Percentiles rank a stretch among this genome's conserved stretches.
Conservation (phyloP, 2,329 filamentous ascomycete genomes). For the Phaeosphaeriaceae sp. region DNA sequence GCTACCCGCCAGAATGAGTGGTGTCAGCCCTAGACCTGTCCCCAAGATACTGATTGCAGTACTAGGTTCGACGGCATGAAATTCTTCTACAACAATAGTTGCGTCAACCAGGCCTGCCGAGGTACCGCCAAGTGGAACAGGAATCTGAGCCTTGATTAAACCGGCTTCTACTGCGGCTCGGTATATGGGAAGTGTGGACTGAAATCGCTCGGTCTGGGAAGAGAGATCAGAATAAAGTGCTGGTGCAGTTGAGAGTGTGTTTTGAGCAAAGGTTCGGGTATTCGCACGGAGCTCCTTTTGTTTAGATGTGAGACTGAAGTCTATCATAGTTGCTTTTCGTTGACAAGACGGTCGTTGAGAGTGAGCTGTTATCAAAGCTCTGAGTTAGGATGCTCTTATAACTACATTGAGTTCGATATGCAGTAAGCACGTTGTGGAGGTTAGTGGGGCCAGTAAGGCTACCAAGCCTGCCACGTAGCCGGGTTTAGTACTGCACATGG, state of each 20-base stretch:
- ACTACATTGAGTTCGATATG: not conserved
- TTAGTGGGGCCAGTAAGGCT: not conserved
- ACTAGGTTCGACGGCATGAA: constrained; percentile 59
- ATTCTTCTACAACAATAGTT: constrained; percentile 60
- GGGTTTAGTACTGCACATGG: not conserved
- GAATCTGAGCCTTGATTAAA: constrained; percentile 57
- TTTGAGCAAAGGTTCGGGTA: constrained; percentile 18
- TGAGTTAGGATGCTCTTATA: not conserved
- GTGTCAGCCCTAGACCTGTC: constrained; percentile 60
- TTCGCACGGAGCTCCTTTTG: constrained; percentile 20
- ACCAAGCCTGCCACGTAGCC: not conserved
- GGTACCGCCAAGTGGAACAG: constrained; percentile 55
- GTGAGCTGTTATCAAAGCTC: not conserved
- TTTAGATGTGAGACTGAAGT: constrained; percentile 20
- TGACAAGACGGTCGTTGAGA: not conserved
- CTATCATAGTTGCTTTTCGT: constrained; percentile 14
- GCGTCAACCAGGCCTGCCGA: constrained; percentile 56
- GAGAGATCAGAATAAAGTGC: constrained; percentile 18
- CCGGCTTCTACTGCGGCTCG: constrained; percentile 52
- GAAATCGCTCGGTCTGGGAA: constrained; percentile 52
- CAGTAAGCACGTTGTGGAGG: constrained; percentile 1
- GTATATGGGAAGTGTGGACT: constrained; percentile 57
- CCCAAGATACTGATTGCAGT: constrained; percentile 59
- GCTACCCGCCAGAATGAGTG: constrained; percentile 56
- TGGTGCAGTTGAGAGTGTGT: constrained; percentile 20